A percentile compares a stretch with the other conserved stretches of the same genome.
Evolutionary conservation across 2,329 filamentous ascomycete species (phyloP).

Genomic region (Hawksworthiomyces lignivorus): DNA sequence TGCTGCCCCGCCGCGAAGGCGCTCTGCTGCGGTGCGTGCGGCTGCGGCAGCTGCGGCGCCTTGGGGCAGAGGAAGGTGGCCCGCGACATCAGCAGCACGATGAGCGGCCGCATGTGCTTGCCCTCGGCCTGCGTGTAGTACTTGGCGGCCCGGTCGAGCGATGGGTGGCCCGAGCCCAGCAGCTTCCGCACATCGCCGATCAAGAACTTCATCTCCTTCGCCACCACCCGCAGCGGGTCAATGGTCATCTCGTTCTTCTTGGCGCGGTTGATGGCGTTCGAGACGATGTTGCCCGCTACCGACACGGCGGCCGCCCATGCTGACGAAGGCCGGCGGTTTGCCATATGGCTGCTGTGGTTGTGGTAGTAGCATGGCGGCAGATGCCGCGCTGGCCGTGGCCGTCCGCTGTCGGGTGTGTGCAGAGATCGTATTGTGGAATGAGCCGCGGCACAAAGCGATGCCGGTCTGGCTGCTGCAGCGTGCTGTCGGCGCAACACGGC

Average conservation of each 20-base stretch:
- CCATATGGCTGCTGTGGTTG: not conserved
- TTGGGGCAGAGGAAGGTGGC: constrained; percentile 77
- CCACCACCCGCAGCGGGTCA: constrained; percentile 82
- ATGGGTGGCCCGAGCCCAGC: constrained; percentile 89
- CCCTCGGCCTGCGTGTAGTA: constrained; percentile 97
- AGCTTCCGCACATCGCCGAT: constrained; percentile 89
- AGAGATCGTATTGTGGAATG: not conserved
- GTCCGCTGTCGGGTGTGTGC: too few species aligned
- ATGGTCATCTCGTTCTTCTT: constrained; percentile 63
- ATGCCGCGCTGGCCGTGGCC: too few species aligned
- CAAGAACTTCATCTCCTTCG: constrained; percentile 93
- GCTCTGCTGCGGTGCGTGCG: not conserved
- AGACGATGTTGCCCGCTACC: constrained; percentile 63
- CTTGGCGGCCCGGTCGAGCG: constrained; percentile 89
- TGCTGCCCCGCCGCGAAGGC: constrained; percentile 12
- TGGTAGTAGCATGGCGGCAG: too few species aligned
- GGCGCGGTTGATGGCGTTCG: constrained; percentile 55
- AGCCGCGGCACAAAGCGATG: not conserved
- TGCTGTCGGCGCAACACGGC: constrained; percentile 2
- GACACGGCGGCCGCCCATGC: constrained; percentile 69
- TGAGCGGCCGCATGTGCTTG: constrained; percentile 90
- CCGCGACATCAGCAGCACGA: constrained; percentile 93
- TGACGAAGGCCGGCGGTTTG: constrained; percentile 34
- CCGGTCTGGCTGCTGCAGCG: not conserved
- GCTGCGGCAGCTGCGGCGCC: constrained; percentile 24